Evolutionary conservation across 768 basidiomycete species (phyloP).

Genomic region (Fomitopsis pulvina): DNA sequence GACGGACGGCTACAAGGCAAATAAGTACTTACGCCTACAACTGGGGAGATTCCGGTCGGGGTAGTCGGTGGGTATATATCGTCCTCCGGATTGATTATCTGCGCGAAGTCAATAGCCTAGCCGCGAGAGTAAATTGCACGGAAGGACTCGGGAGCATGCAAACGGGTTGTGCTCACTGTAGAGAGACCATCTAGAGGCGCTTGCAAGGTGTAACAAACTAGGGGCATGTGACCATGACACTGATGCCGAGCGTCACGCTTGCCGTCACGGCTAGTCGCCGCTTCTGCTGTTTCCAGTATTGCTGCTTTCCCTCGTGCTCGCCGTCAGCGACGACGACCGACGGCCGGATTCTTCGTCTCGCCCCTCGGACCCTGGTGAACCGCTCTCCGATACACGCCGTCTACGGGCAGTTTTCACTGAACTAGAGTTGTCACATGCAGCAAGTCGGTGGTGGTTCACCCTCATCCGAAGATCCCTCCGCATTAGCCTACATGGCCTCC

Average conservation of each 20-base stretch:
- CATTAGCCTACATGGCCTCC: constrained; percentile 24
- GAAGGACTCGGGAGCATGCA: no score
- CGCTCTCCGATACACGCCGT: not conserved
- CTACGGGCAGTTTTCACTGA: constrained; percentile 17
- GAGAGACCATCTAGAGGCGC: no score
- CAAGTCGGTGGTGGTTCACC: constrained; percentile 14
- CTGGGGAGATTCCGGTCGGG: no score
- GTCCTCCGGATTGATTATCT: no score
- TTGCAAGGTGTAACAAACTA: no score
- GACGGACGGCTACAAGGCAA: no score
- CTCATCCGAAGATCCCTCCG: constrained; percentile 20
- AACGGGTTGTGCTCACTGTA: no score
- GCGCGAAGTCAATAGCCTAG: no score
- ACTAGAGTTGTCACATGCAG: constrained; percentile 19
- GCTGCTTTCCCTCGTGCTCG: constrained; percentile 8
- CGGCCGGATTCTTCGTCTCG: not conserved
- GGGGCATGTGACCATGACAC: not conserved
- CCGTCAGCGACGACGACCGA: not conserved
- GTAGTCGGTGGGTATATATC: no score
- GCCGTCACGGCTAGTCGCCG: not conserved
- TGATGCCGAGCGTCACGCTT: not conserved
- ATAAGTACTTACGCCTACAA: no score
- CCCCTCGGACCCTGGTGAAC: constrained; percentile 8
- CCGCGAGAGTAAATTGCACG: no score
- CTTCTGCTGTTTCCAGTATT: constrained; percentile 3